Percentiles rank a stretch among this genome's conserved stretches.
Conservation (phyloP, 306 rosid genomes). For the Rosa lucieae region DNA sequence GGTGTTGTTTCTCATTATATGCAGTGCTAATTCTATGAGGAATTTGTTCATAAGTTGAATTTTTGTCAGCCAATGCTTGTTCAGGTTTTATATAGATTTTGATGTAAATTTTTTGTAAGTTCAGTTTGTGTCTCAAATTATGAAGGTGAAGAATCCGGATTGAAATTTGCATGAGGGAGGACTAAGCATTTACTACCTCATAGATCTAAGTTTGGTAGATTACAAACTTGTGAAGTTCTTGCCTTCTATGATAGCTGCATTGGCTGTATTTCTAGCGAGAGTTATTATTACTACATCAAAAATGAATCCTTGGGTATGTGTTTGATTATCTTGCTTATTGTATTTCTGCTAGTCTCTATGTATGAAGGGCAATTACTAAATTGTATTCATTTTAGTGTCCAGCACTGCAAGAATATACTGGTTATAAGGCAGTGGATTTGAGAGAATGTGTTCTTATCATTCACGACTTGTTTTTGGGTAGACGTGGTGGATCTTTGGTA, state of each 20-base stretch:
- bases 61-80: neutral
- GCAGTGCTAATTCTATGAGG: neutral
- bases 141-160: neutral
- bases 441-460: conserved; percentile 60
- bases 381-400: conserved; percentile 42
- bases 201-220: conserved; percentile 85
- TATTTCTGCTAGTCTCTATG: neutral
- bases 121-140: neutral
- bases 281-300: conserved; percentile 49
- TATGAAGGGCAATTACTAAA: conserved; percentile 7
- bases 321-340: neutral
- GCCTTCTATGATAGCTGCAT: conserved; percentile 91
- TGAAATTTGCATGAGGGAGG: neutral
- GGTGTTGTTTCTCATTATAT: neutral
- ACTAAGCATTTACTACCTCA: conserved; percentile 45
- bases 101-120: neutral
- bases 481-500: conserved; percentile 64
- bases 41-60: neutral
- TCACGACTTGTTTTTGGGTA: conserved; percentile 71
- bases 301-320: conserved; percentile 75
- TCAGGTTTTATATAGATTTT: neutral
- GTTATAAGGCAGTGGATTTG: conserved; percentile 61
- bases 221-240: conserved; percentile 71
- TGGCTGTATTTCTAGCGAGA: conserved; percentile 63
- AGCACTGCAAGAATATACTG: conserved; percentile 41